Percentiles rank a stretch among this genome's conserved stretches.
These are phyloP conservation scores for Gastrolobium villosum DNA, from an alignment of 306 rosid genomes.

Conservation along the genomic window DNA sequence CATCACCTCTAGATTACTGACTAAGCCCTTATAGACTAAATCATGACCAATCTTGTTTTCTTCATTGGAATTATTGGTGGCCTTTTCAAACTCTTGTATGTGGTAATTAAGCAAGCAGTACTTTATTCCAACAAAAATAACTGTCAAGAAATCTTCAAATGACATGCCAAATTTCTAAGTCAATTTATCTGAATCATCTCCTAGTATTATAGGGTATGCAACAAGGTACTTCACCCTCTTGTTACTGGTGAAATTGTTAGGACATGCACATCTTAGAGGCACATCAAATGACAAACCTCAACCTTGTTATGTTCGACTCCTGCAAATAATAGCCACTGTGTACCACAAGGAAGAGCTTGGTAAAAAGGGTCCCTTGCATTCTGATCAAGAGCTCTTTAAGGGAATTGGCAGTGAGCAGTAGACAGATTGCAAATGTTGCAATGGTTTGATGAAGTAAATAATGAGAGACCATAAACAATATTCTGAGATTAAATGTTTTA, in stretches of 20 bases:
- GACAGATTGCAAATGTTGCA: too few species aligned
- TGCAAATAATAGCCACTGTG: too few species aligned
- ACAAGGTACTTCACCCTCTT: constrained; percentile 60
- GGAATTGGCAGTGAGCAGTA: too few species aligned
- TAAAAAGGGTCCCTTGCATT: too few species aligned
- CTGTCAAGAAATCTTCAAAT: constrained; percentile 51
- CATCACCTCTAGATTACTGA: constrained; percentile 63
- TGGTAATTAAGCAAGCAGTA: constrained; percentile 64
- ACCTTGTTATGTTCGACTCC: too few species aligned
- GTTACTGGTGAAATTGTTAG: constrained; percentile 42
- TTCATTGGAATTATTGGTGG: constrained; percentile 64
- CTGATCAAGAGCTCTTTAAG: too few species aligned
- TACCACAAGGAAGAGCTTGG: too few species aligned
- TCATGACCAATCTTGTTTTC: constrained; percentile 56
- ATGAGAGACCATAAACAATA: background rate
- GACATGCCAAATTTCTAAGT: constrained; percentile 56
- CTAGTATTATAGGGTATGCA: constrained; percentile 65
- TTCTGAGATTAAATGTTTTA: background rate
- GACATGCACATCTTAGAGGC: constrained; percentile 73
- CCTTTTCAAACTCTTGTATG: constrained; percentile 61
- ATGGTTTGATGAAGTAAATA: background rate
- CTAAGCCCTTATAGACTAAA: constrained; percentile 55
- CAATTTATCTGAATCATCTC: constrained; percentile 41
- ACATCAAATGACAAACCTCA: too few species aligned
- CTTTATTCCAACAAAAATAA: constrained; percentile 67